Evolutionary conservation across 768 basidiomycete species (phyloP).

Genomic region (Russula earlei): DNA sequence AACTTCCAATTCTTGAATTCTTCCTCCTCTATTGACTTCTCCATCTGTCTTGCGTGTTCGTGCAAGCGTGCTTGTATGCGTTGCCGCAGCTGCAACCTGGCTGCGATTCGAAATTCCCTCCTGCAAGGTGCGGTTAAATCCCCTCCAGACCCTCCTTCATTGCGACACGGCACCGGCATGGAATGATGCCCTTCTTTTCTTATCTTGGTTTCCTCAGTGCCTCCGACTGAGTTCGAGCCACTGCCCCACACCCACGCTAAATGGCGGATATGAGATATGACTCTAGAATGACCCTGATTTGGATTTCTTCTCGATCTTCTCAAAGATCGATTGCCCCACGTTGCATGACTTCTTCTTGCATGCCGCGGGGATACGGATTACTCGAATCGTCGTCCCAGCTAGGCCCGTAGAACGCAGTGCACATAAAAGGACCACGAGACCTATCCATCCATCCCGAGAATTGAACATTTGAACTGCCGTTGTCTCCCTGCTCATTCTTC

Average conservation of each 20-base stretch:
- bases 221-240: neutral
- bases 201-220: neutral
- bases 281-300: neutral
- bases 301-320: neutral
- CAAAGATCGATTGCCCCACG: neutral
- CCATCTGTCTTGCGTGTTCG: neutral
- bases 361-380: neutral
- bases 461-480: neutral
- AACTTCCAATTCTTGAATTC: neutral
- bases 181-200: neutral
- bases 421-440: neutral
- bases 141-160: neutral
- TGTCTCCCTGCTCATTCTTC: neutral
- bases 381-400: neutral
- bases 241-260: neutral
- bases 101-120: neutral
- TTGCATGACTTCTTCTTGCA: neutral
- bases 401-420: neutral
- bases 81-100: too few relatives aligned
- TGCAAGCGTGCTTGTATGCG: neutral
- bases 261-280: constrained; percentile 1
- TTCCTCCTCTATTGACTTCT: neutral
- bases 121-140: neutral
- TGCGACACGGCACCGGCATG: too few relatives aligned
- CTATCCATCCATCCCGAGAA: neutral